These are phyloP conservation scores for Mallotus japonicus DNA, from an alignment of 441 rosid genomes.

Conservation along the genomic window DNA sequence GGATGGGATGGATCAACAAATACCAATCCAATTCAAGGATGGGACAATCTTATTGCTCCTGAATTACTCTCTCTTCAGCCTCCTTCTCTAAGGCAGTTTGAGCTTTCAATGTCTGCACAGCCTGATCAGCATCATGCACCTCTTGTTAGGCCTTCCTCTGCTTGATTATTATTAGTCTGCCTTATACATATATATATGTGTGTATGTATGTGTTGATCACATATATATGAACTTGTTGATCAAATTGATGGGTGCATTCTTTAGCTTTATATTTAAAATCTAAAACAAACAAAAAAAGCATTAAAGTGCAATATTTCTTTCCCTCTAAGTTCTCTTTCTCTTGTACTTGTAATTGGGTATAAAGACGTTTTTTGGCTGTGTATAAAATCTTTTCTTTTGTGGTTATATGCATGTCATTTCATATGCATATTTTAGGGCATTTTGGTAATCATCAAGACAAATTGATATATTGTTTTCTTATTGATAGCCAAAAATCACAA, in stretches of 20 bases:
- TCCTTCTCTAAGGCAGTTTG: slow-evolving; percentile 26
- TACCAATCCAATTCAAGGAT: slow-evolving; percentile 31
- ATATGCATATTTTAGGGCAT: too few species aligned
- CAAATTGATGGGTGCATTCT: not conserved
- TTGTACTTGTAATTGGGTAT: slow-evolving; percentile 1
- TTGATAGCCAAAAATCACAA: too few species aligned
- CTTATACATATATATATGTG: too few species aligned
- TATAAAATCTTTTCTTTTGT: not conserved
- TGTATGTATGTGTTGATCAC: too few species aligned
- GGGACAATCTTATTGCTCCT: slow-evolving; percentile 46
- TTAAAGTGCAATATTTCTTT: not conserved
- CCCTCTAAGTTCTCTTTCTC: not conserved
- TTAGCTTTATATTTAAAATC: slow-evolving; percentile 15
- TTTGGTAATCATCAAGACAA: too few species aligned
- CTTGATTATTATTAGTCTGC: slow-evolving; percentile 6
- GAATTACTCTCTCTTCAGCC: slow-evolving; percentile 29
- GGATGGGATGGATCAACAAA: slow-evolving; percentile 61
- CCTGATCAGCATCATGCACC: slow-evolving; percentile 16
- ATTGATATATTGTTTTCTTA: too few species aligned
- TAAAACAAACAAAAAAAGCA: not conserved
- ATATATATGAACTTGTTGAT: not conserved
- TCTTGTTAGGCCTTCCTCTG: slow-evolving; percentile 21
- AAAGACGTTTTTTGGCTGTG: not conserved
- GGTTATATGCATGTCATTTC: not conserved
- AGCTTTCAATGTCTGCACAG: slow-evolving; percentile 32